Conservation (phyloP, 352 stramenopile genomes). For the Globisporangium megalacanthum region DNA sequence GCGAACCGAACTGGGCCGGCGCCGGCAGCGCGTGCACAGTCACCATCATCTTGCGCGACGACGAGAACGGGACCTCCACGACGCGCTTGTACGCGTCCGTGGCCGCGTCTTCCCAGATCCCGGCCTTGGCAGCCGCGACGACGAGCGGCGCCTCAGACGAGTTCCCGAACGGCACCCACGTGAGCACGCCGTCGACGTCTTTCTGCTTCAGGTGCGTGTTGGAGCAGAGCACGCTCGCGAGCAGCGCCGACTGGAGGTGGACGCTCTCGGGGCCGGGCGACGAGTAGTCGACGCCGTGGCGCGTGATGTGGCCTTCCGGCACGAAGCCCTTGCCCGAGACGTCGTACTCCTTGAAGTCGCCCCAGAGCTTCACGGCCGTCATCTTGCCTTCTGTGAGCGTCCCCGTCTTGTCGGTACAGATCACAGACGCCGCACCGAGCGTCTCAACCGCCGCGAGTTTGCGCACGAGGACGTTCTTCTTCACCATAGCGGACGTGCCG, state of each 20-base stretch:
- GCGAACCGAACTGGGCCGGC: conserved; percentile 30
- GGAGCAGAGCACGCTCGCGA: conserved; percentile 63
- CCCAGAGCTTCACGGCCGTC: conserved; percentile 73
- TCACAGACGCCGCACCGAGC: conserved; percentile 89
- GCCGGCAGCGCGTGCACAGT: conserved; percentile 49
- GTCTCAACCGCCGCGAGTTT: conserved; percentile 81
- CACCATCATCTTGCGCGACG: conserved; percentile 93
- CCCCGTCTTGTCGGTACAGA: conserved; percentile 94
- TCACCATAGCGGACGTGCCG: conserved; percentile 65
- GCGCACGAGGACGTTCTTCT: conserved; percentile 76
- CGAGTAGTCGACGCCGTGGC: conserved; percentile 34
- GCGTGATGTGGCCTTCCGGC: conserved; percentile 43
- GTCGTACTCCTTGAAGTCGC: conserved; percentile 56
- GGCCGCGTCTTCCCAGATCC: conserved; percentile 50
- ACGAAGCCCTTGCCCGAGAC: conserved; percentile 64
- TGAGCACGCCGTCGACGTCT: conserved; percentile 40
- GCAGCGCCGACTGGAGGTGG: conserved; percentile 53
- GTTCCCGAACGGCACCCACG: conserved; percentile 57
- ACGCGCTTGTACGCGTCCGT: conserved; percentile 61
- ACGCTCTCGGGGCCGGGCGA: conserved; percentile 32
- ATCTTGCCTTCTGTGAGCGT: conserved; percentile 90
- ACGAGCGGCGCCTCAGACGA: conserved; percentile 69
- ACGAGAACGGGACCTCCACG: conserved; percentile 93
- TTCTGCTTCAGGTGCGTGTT: conserved; percentile 70
- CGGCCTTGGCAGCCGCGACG: conserved; percentile 62